These are phyloP conservation scores for Asterionellopsis glacialis DNA, from an alignment of 108 stramenopile genomes.

Conservation along the genomic window DNA sequence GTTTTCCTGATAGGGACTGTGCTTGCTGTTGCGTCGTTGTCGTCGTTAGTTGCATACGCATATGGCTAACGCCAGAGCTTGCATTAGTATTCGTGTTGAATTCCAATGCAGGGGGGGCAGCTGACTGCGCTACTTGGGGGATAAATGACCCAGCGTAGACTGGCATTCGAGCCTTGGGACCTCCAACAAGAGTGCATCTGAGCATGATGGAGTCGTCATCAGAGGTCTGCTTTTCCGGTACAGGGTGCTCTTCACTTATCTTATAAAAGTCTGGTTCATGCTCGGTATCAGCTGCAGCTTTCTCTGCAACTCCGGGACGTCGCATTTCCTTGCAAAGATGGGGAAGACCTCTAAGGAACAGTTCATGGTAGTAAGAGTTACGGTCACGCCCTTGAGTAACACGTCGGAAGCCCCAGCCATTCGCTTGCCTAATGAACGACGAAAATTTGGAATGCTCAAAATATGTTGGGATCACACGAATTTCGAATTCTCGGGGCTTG, in stretches of 20 bases:
- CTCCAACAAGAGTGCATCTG: conserved; percentile 45
- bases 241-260: conserved; percentile 46
- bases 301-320: conserved; percentile 48
- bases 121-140: not conserved
- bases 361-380: conserved; percentile 67
- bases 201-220: conserved; percentile 48
- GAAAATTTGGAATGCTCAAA: conserved; percentile 68
- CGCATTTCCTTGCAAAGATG: conserved; percentile 48
- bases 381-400: conserved; percentile 60
- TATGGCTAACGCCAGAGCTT: conserved; percentile 9
- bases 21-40: not conserved
- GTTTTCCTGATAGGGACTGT: not conserved
- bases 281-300: conserved; percentile 41
- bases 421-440: conserved; percentile 62
- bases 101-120: not conserved
- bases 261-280: conserved; percentile 57
- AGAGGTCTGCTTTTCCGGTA: conserved; percentile 32
- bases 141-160: conserved; percentile 16
- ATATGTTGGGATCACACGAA: conserved; percentile 49
- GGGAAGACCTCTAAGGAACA: conserved; percentile 48
- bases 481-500: conserved; percentile 67
- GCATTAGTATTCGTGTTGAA: conserved; percentile 2
- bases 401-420: conserved; percentile 70
- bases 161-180: conserved; percentile 72
- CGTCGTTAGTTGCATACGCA: not conserved